Conservation (phyloP, 2,329 filamentous ascomycete genomes). For the Biscogniauxia mediterranea region DNA sequence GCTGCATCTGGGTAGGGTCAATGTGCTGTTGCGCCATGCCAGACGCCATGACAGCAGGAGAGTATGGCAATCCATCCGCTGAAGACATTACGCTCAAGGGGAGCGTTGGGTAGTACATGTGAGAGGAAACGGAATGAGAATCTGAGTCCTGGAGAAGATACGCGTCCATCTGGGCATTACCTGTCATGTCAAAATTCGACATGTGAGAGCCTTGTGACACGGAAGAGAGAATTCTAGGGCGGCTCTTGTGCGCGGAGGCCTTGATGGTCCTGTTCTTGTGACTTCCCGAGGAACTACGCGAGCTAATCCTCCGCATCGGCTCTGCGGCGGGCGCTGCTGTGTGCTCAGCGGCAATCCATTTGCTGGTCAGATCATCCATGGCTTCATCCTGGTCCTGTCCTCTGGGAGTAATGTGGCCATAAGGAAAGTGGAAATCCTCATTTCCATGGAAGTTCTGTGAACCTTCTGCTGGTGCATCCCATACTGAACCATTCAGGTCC, state of each 20-base stretch:
- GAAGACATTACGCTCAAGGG: slow-evolving; percentile 44
- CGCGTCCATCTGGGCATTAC: slow-evolving; percentile 52
- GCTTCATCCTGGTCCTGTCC: slow-evolving; percentile 46
- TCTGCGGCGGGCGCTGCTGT: slow-evolving; percentile 38
- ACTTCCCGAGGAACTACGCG: slow-evolving; percentile 44
- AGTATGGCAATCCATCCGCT: slow-evolving; percentile 43
- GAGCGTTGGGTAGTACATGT: slow-evolving; percentile 51
- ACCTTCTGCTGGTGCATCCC: slow-evolving; percentile 57
- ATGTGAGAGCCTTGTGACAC: slow-evolving; percentile 48
- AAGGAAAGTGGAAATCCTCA: slow-evolving; percentile 55
- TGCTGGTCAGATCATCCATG: slow-evolving; percentile 46
- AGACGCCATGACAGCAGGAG: slow-evolving; percentile 39
- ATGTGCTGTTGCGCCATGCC: slow-evolving; percentile 52
- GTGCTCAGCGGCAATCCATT: slow-evolving; percentile 44
- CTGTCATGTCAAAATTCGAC: slow-evolving; percentile 52
- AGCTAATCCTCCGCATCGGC: slow-evolving; percentile 46
- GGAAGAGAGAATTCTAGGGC: slow-evolving; percentile 45
- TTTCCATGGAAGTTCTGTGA: slow-evolving; percentile 60
- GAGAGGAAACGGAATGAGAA: slow-evolving; percentile 44
- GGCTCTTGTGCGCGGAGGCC: slow-evolving; percentile 41
- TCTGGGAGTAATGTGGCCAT: slow-evolving; percentile 55
- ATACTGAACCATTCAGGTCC: slow-evolving; percentile 54
- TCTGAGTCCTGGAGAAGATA: slow-evolving; percentile 52
- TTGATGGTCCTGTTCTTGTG: slow-evolving; percentile 45
- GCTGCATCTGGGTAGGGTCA: slow-evolving; percentile 54